phyloP scores from a whole-genome alignment of 2,329 filamentous ascomycete genomes.

The Clarireedia homoeocarpa region DNA sequence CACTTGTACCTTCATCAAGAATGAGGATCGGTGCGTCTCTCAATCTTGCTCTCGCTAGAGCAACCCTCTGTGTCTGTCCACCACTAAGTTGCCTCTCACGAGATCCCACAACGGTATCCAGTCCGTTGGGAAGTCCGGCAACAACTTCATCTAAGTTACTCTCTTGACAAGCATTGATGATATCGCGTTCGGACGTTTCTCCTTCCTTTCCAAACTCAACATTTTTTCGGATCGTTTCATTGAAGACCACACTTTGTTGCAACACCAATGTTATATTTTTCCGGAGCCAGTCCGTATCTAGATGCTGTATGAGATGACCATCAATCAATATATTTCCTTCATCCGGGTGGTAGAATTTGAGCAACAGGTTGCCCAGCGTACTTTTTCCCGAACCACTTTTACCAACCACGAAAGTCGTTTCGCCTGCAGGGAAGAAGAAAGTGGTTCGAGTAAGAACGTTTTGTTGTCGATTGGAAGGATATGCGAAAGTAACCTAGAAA shows the following conservation, averaged over 20 bases:
- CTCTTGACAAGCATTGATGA: constrained; percentile 55
- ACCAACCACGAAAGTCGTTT: constrained; percentile 75
- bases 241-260: constrained; percentile 74
- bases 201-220: constrained; percentile 60
- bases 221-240: constrained; percentile 71
- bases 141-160: constrained; percentile 65
- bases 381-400: constrained; percentile 89
- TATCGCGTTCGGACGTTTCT: constrained; percentile 44
- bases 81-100: constrained; percentile 70
- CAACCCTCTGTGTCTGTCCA: constrained; percentile 76
- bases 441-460: constrained; percentile 52
- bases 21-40: constrained; percentile 74
- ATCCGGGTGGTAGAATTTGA: constrained; percentile 65
- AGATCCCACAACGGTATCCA: constrained; percentile 63
- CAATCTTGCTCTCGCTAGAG: constrained; percentile 69
- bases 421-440: constrained; percentile 63
- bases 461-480: constrained; percentile 60
- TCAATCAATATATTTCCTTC: constrained; percentile 64
- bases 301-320: constrained; percentile 46
- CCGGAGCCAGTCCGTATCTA: constrained; percentile 67
- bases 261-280: constrained; percentile 74
- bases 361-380: constrained; percentile 72
- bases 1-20: constrained; percentile 82
- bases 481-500: constrained; percentile 68
- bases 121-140: constrained; percentile 55